Base-by-base conservation (phyloP, 1,139 yeast genomes). In the Eremothecium coryli region DNA sequence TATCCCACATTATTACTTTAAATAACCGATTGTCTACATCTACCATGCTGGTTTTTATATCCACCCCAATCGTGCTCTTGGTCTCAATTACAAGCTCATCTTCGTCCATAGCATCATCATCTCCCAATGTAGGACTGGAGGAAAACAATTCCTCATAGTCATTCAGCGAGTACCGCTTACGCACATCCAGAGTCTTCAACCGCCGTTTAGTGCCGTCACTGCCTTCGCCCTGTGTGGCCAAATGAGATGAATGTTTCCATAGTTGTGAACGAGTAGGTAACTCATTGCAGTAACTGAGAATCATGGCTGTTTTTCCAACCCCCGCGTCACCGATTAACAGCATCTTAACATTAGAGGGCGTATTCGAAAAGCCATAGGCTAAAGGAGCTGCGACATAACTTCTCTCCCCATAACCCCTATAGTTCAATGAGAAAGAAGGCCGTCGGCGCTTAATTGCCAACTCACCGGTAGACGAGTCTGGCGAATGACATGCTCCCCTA, bases 61-160 rank as follows among this genome's bases (percentile, higher is more conserved):
- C 82, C 22, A 76, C 73, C 6, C 84, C 84, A 32, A 76, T 73
- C 2, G 84, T 76, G 3, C 66, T 53, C 37, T 54, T 57, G 4
- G 60, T 54, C 13, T 51, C 48, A 22, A 56, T 45, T 3, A 54
- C 48, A 10, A 49, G 38, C 18, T 54, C 56, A 9, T 37, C 39
- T 2, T 26, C 37, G 7, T 26, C 23, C 9, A 17, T 26, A 9
- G 32, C 12, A 7, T 32, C 38, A 24, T 34, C 38, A 26, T 26
- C 29, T 7, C 12, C 16, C n/a, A n/a, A n/a, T n/a, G n/a, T n/a
- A 27, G 17, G 20, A 12, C 8, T 18, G 30, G 3, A 18, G 22
- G 18, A 29, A 13, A 50, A 44, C 13, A 50, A 32, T 29, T 51
- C 56, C 35, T 55, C 60, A 32, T 49, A 54, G 37, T 55, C 61